Evolutionary conservation across 176 grass and related monocot genomes (phyloP).

Genomic region (Oryza meyeriana): DNA sequence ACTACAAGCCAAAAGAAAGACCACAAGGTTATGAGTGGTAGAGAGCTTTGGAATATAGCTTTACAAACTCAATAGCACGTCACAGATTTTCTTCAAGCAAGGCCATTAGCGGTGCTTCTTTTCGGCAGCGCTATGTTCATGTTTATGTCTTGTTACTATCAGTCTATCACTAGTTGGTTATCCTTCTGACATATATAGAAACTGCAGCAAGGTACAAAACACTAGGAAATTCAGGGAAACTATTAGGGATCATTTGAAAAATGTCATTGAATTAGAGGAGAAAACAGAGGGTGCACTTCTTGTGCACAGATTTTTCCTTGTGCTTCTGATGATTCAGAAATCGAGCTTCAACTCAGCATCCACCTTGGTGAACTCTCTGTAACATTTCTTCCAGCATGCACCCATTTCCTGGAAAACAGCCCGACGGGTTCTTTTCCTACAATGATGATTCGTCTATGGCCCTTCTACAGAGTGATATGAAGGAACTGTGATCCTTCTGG

Average conservation of each 20-base stretch:
- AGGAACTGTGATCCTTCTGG: conserved; percentile 60
- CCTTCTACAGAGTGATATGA: conserved; percentile 43
- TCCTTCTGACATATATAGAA: conserved; percentile 52
- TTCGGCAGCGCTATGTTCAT: conserved; percentile 54
- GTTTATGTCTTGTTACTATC: conserved; percentile 64
- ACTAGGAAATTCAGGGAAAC: conserved; percentile 40
- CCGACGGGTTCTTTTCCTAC: neutral
- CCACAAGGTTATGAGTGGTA: conserved; percentile 44
- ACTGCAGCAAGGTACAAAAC: conserved; percentile 33
- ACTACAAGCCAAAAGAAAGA: conserved; percentile 46
- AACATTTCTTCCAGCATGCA: conserved; percentile 45
- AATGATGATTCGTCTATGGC: neutral
- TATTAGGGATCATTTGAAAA: conserved; percentile 48
- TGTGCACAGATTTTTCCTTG: too few species aligned
- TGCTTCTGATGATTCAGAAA: conserved; percentile 45
- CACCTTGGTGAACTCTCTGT: conserved; percentile 65
- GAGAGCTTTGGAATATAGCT: conserved; percentile 62
- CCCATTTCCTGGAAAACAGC: conserved; percentile 24
- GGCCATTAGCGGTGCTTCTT: too few species aligned
- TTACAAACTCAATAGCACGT: conserved; percentile 21
- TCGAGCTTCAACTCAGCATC: conserved; percentile 40
- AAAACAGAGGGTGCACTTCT: too few species aligned
- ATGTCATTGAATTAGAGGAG: too few species aligned
- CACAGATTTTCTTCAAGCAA: conserved; percentile 49
- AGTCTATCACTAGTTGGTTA: conserved; percentile 62